Base-by-base conservation (phyloP, 306 rosid genomes). In the Sesbania bispinosa region DNA sequence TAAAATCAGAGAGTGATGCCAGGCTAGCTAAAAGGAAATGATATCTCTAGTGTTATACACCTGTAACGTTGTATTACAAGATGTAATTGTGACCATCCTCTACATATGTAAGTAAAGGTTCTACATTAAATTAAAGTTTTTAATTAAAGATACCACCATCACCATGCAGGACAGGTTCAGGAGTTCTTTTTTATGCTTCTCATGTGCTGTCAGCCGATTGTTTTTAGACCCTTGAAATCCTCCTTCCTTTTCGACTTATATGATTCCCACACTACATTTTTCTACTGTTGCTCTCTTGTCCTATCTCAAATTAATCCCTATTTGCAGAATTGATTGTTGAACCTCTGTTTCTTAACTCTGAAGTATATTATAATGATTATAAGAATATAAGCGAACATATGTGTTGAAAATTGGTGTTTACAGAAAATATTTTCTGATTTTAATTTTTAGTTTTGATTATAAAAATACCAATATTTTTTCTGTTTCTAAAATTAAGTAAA, bases 21-120 rank as follows among this genome's bases (percentile, higher is more conserved):
- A 72, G 68, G 48, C n/a, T n/a, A 3, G 33, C 77, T 57, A 58
- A 71, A 65, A 74, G 65, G 27, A 24, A 69, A 52, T 32, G 71
- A 67, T 59, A 69, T 55, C 20, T 26, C 1, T 3, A 50, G 13
- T 24, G 10, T 36, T 68, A 62, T 29, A 42, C 76, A 29, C 41
- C 76, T 42, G 27, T 1, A 32, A 9, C 7, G 36, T 71, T 55
- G 30, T 10, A 24, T 14, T 30, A 41, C 9, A 46, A 15, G 24
- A 59, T 23, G 54, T 48, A 30, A 55, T 71, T 27, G 75, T 19
- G 55, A 10, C 55, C 45, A 36, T 50, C 7, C 10, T 1, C 4
- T 4, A 26, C 4, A 57, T 71, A 47, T 33, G 57, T n/a, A n/a
- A 53, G 41, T 27, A 54, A 68, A 43, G 66, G 29, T 54, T 39